phyloP scores from a whole-genome alignment of 2,329 filamentous ascomycete species.

The Cryphonectria carpinicola region DNA sequence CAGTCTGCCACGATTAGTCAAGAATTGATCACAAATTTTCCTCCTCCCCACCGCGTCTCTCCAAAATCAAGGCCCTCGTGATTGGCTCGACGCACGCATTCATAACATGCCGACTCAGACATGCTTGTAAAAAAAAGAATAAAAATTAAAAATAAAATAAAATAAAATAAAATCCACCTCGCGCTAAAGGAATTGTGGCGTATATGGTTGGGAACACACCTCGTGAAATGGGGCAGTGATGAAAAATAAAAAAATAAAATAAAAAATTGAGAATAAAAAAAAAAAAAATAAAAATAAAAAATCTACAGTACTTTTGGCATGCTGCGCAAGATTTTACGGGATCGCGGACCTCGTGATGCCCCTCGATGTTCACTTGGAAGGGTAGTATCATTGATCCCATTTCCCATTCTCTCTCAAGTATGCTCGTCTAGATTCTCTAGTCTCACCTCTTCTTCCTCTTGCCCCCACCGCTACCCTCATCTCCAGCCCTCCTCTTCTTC shows the following conservation, averaged over 20 bases:
- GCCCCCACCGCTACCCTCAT: slow-evolving; percentile 46
- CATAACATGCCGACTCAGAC: not conserved
- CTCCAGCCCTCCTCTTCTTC: slow-evolving; percentile 60
- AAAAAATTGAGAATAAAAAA: no score
- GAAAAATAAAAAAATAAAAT: not conserved
- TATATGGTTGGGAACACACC: not conserved
- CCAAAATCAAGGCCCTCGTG: not conserved
- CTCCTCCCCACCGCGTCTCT: not conserved
- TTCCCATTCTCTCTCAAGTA: not conserved
- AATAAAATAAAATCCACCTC: not conserved
- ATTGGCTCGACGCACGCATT: not conserved
- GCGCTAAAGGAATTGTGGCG: no score
- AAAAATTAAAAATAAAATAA: no score
- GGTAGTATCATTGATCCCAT: slow-evolving; percentile 3
- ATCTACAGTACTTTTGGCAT: not conserved
- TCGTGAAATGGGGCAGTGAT: not conserved
- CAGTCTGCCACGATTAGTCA: not conserved
- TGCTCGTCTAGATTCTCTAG: not conserved
- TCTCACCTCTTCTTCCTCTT: slow-evolving; percentile 42
- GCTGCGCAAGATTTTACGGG: not conserved
- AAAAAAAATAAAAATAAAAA: not conserved
- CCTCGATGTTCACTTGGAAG: not conserved
- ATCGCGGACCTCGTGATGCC: no score
- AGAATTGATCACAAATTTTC: not conserved
- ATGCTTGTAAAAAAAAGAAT: not conserved